Percentiles rank a stretch among this genome's conserved stretches.
phyloP scores from a whole-genome alignment of 140 eudicot genomes.

The Erigeron philadelphicus region DNA sequence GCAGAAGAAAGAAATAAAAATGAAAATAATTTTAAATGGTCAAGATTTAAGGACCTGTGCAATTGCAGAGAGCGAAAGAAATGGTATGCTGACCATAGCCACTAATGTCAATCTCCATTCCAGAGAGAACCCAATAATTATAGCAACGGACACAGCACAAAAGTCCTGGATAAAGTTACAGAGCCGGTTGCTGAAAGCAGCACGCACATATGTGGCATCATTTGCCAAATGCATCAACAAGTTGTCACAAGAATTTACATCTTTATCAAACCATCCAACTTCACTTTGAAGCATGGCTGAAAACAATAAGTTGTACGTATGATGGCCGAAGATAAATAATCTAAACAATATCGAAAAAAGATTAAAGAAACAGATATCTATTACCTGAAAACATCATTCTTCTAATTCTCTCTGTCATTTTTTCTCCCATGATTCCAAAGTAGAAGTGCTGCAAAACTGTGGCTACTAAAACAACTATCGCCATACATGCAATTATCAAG shows the following conservation, averaged over 20 bases:
- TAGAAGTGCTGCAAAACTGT: slow-evolving; percentile 56
- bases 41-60: slow-evolving; percentile 50
- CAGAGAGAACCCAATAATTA: slow-evolving; percentile 45
- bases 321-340: background rate
- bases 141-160: slow-evolving; percentile 46
- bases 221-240: slow-evolving; percentile 44
- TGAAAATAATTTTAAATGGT: background rate
- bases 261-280: slow-evolving; percentile 71
- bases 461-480: slow-evolving; percentile 45
- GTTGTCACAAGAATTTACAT: slow-evolving; percentile 39
- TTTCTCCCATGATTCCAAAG: slow-evolving; percentile 69
- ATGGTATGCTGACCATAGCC: slow-evolving; percentile 45
- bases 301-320: background rate
- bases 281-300: slow-evolving; percentile 57
- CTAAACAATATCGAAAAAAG: background rate
- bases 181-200: slow-evolving; percentile 50
- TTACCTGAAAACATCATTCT: slow-evolving; percentile 68
- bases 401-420: slow-evolving; percentile 54
- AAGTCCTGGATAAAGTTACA: slow-evolving; percentile 42
- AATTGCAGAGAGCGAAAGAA: slow-evolving; percentile 41
- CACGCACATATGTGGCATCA: slow-evolving; percentile 57
- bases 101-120: slow-evolving; percentile 56
- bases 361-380: background rate
- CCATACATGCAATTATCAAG: slow-evolving; percentile 53
- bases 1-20: background rate